Evolutionary conservation across 768 basidiomycete species (phyloP).

Genomic region (Serendipita sp.): DNA sequence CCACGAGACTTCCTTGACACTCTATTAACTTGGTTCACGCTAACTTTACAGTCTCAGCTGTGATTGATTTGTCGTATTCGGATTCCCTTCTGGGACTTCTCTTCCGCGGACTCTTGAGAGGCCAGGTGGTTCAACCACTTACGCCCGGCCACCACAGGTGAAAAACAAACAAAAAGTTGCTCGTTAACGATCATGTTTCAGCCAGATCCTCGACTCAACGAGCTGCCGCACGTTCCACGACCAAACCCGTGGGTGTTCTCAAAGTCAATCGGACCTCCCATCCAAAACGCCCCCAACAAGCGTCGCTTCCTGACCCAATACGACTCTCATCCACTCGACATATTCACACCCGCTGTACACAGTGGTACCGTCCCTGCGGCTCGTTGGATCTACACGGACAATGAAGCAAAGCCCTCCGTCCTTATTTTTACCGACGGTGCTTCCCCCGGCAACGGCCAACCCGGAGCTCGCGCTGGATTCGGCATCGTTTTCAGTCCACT

Average conservation of each 20-base stretch:
- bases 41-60: too few species aligned
- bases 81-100: too few species aligned
- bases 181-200: too few species aligned
- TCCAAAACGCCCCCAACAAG: background rate
- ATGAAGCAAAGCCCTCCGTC: background rate
- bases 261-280: background rate
- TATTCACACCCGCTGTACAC: background rate
- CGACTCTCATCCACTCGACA: background rate
- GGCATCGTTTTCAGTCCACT: conserved; percentile 2
- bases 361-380: background rate
- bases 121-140: too few species aligned
- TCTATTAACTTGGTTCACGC: too few species aligned
- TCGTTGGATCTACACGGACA: conserved; percentile 3
- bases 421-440: conserved; percentile 11
- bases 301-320: background rate
- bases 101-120: too few species aligned
- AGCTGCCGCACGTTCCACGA: background rate
- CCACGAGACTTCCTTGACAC: too few species aligned
- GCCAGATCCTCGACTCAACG: background rate
- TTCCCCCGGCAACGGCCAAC: background rate
- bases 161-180: too few species aligned
- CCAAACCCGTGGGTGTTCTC: background rate
- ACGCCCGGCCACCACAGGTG: too few species aligned
- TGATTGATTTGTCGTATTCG: too few species aligned
- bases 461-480: conserved; percentile 5